Percentiles rank a stretch among this genome's conserved stretches.
These are phyloP conservation scores for Penicillium verhagenii DNA, from an alignment of 495 filamentous ascomycete genomes.

Conservation along the genomic window DNA sequence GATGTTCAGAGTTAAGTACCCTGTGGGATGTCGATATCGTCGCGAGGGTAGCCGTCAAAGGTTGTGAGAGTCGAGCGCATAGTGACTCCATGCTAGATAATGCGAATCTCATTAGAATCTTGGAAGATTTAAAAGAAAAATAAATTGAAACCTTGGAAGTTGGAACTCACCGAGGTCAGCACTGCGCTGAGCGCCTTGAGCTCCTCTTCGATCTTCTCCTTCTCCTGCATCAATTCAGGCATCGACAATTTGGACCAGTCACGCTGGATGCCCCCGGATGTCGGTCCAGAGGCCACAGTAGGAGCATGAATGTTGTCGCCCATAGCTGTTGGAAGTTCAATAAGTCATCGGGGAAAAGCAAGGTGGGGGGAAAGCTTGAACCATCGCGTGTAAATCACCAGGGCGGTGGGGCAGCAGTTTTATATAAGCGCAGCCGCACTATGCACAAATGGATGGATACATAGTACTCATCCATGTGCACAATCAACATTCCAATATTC, in stretches of 20 bases:
- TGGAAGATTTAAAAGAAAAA: no score
- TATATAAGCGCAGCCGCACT: slow-evolving; percentile 3
- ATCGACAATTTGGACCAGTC: slow-evolving; percentile 62
- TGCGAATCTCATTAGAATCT: slow-evolving; percentile 11
- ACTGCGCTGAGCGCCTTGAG: slow-evolving; percentile 80
- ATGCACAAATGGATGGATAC: neutral
- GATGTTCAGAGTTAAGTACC: slow-evolving; percentile 53
- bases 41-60: slow-evolving; percentile 87
- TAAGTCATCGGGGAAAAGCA: neutral
- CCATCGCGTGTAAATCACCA: slow-evolving; percentile 5
- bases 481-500: neutral
- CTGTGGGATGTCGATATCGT: slow-evolving; percentile 93
- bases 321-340: slow-evolving; percentile 49
- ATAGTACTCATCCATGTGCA: no score
- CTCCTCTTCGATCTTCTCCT: slow-evolving; percentile 80
- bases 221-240: slow-evolving; percentile 64
- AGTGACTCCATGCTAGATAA: slow-evolving; percentile 75
- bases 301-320: slow-evolving; percentile 70
- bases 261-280: slow-evolving; percentile 53
- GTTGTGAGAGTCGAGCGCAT: slow-evolving; percentile 91
- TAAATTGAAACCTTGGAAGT: neutral
- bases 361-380: slow-evolving; percentile 17
- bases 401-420: slow-evolving; percentile 18
- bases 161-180: slow-evolving; percentile 71
- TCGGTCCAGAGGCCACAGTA: slow-evolving; percentile 71